A percentile compares a stretch with the other conserved stretches of the same genome.
These are phyloP conservation scores for Citrus mangshanensis DNA, from an alignment of 345 rosid genomes.

Conservation along the genomic window DNA sequence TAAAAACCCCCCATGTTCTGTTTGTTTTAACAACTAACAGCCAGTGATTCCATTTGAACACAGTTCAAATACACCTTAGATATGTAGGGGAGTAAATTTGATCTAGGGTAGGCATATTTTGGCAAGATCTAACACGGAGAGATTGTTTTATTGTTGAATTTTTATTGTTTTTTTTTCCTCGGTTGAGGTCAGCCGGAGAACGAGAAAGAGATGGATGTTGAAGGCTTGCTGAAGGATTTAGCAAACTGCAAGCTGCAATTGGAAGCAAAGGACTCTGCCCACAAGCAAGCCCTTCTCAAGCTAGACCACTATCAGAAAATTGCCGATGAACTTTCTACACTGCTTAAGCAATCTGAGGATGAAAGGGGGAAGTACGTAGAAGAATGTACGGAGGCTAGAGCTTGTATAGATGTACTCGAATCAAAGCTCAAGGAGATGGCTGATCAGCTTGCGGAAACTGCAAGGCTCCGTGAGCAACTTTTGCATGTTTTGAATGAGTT, in stretches of 20 bases:
- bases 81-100: not conserved
- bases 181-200: slow-evolving; percentile 14
- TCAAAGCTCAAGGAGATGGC: slow-evolving; percentile 33
- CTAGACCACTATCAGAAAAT: slow-evolving; percentile 33
- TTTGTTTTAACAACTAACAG: too few relatives aligned
- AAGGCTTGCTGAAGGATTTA: slow-evolving; percentile 36
- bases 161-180: too few relatives aligned
- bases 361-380: slow-evolving; percentile 29
- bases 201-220: slow-evolving; percentile 29
- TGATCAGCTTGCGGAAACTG: slow-evolving; percentile 25
- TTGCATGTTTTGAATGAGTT: slow-evolving; percentile 32
- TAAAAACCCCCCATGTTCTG: too few relatives aligned
- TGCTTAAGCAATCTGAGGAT: slow-evolving; percentile 30
- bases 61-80: not conserved
- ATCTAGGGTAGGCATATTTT: too few relatives aligned
- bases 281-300: slow-evolving; percentile 31
- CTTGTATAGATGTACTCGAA: slow-evolving; percentile 28
- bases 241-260: slow-evolving; percentile 44
- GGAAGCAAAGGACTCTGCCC: slow-evolving; percentile 44
- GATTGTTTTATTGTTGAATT: not conserved
- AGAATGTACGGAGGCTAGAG: slow-evolving; percentile 24
- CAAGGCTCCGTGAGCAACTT: slow-evolving; percentile 26
- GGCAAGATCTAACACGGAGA: not conserved
- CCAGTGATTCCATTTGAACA: too few relatives aligned
- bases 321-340: slow-evolving; percentile 31